Conservation (phyloP, 164 flowering plant species). For the Chimonanthus salicifolius region DNA sequence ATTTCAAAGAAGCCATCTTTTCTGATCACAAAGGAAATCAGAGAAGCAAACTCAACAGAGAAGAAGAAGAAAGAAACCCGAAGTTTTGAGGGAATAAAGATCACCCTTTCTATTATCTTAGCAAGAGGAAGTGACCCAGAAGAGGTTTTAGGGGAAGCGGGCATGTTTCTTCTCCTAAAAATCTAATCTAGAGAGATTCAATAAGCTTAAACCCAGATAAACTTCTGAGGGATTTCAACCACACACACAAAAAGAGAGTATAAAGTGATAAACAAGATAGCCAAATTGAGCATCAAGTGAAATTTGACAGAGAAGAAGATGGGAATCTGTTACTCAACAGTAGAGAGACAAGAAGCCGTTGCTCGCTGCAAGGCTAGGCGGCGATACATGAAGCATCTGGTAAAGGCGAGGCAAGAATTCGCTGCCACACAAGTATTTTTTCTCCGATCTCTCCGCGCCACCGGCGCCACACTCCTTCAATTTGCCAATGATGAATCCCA, state of each 20-base stretch:
- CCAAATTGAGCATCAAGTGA: background rate
- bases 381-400: slow-evolving; percentile 84
- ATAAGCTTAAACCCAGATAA: background rate
- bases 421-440: slow-evolving; percentile 63
- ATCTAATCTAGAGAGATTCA: background rate
- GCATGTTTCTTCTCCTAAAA: too few relatives aligned
- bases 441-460: slow-evolving; percentile 60
- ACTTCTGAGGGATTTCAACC: background rate
- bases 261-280: background rate
- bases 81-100: background rate
- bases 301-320: slow-evolving; percentile 16
- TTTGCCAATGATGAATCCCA: slow-evolving; percentile 60
- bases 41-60: background rate
- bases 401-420: slow-evolving; percentile 61
- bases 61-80: background rate
- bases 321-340: slow-evolving; percentile 71
- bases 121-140: background rate
- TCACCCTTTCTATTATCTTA: background rate
- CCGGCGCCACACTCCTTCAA: slow-evolving; percentile 80
- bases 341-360: slow-evolving; percentile 75
- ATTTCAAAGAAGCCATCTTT: background rate
- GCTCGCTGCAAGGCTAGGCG: slow-evolving; percentile 78
- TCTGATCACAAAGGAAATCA: background rate
- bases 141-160: background rate
- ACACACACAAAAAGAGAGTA: background rate